A percentile compares a stretch with the other conserved stretches of the same genome.
Conservation (phyloP, 2,329 filamentous ascomycete genomes). For the Trichoderma oligosporum region DNA sequence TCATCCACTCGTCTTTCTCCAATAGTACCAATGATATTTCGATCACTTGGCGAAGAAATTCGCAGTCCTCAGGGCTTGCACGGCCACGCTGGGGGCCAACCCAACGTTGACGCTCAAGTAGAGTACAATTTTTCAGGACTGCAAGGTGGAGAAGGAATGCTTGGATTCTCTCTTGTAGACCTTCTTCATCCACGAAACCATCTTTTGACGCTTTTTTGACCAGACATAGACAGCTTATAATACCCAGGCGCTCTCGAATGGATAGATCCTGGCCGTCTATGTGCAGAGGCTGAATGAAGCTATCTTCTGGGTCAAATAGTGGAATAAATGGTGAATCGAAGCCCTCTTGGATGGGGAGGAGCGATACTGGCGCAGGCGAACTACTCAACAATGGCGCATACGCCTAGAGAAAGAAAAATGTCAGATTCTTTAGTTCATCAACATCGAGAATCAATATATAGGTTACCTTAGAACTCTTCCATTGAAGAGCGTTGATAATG, state of each 20-base stretch:
- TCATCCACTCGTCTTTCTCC: not conserved
- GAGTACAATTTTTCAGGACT: constrained; percentile 12
- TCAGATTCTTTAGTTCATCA: not conserved
- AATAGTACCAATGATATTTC: constrained; percentile 6
- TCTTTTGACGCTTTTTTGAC: not conserved
- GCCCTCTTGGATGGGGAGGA: not conserved
- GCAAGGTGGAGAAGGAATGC: constrained; percentile 19
- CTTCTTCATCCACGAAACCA: not conserved
- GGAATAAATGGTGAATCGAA: constrained; percentile 4
- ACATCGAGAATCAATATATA: not conserved
- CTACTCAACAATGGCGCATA: constrained; percentile 17
- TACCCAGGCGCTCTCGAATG: constrained; percentile 9
- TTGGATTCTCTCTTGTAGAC: not conserved
- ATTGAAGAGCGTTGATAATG: constrained; percentile 10
- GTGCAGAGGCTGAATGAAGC: not conserved
- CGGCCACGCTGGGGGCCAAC: not conserved
- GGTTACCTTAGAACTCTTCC: constrained; percentile 18
- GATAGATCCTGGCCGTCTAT: not conserved
- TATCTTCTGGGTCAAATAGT: not conserved
- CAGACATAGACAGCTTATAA: not conserved
- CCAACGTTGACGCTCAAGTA: constrained; percentile 19
- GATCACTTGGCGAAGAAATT: constrained; percentile 1
- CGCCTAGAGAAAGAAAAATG: not conserved
- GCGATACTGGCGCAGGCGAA: not conserved
- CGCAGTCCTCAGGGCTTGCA: not conserved